Conservation (phyloP, 139 green algal genomes). For the Ostreobium quekettii region DNA sequence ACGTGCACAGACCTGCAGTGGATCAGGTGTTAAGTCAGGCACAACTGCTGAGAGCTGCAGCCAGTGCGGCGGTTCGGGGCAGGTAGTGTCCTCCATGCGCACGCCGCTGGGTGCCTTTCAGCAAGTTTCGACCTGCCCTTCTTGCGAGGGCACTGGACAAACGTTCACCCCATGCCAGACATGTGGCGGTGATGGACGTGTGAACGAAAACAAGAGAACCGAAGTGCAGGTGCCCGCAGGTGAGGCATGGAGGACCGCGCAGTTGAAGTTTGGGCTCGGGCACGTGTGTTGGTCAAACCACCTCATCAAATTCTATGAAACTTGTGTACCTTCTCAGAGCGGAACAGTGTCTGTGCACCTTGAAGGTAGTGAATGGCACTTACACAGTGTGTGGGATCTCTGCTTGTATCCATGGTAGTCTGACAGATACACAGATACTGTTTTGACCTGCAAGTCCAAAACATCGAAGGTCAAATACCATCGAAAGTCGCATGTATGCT, state of each 20-base stretch:
- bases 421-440: too few relatives aligned
- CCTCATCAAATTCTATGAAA: too few relatives aligned
- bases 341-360: too few relatives aligned
- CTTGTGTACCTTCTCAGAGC: too few relatives aligned
- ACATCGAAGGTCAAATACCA: too few relatives aligned
- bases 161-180: slow-evolving; percentile 66
- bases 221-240: slow-evolving; percentile 71
- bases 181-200: slow-evolving; percentile 84
- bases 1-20: slow-evolving; percentile 60
- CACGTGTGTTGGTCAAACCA: too few relatives aligned
- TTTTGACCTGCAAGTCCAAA: too few relatives aligned
- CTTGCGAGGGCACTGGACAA: slow-evolving; percentile 72
- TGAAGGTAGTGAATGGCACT: too few relatives aligned
- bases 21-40: slow-evolving; percentile 74
- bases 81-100: slow-evolving; percentile 77
- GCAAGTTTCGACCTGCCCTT: slow-evolving; percentile 66
- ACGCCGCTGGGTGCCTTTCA: slow-evolving; percentile 93
- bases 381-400: too few relatives aligned
- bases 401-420: too few relatives aligned
- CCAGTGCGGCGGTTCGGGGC: slow-evolving; percentile 80
- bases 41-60: slow-evolving; percentile 70
- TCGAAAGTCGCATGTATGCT: too few relatives aligned
- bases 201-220: slow-evolving; percentile 81
- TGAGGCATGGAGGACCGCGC: slow-evolving; percentile 9
- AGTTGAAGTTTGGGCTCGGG: too few relatives aligned